These are phyloP conservation scores for Curvularia verruculosa DNA, from an alignment of 2,329 filamentous ascomycete species.

Conservation along the genomic window DNA sequence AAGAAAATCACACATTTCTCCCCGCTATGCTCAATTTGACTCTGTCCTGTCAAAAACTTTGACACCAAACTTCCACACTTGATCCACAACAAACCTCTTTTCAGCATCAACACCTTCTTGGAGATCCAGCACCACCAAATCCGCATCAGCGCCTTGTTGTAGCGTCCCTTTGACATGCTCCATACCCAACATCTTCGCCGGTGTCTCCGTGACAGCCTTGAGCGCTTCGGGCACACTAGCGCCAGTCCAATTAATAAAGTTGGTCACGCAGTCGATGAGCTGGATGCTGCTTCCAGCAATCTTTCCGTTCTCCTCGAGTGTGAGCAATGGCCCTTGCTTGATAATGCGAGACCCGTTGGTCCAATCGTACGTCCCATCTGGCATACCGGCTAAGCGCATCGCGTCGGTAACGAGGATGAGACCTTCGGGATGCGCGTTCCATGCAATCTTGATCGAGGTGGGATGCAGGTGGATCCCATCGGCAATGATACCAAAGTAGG, in stretches of 20 bases:
- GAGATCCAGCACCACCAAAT: slow-evolving; percentile 70
- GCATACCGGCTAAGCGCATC: slow-evolving; percentile 83
- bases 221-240: slow-evolving; percentile 71
- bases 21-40: neutral
- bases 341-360: slow-evolving; percentile 72
- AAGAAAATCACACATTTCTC: no score
- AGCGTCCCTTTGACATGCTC: slow-evolving; percentile 68
- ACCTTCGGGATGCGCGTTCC: slow-evolving; percentile 81
- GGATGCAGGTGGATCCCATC: slow-evolving; percentile 92
- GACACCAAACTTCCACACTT: slow-evolving; percentile 79
- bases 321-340: slow-evolving; percentile 74
- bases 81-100: slow-evolving; percentile 67
- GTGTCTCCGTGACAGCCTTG: slow-evolving; percentile 75
- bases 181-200: slow-evolving; percentile 76
- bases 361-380: slow-evolving; percentile 85
- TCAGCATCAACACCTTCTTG: slow-evolving; percentile 53
- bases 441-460: slow-evolving; percentile 87
- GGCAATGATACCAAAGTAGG: slow-evolving; percentile 87
- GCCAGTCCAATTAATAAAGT: slow-evolving; percentile 78
- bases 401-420: slow-evolving; percentile 91
- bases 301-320: slow-evolving; percentile 75
- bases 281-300: slow-evolving; percentile 65
- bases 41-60: slow-evolving; percentile 36
- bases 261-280: slow-evolving; percentile 81
- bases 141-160: slow-evolving; percentile 55